These are phyloP conservation scores for Trichophyton benhamiae DNA, from an alignment of 2,329 filamentous ascomycete genomes.

Conservation along the genomic window DNA sequence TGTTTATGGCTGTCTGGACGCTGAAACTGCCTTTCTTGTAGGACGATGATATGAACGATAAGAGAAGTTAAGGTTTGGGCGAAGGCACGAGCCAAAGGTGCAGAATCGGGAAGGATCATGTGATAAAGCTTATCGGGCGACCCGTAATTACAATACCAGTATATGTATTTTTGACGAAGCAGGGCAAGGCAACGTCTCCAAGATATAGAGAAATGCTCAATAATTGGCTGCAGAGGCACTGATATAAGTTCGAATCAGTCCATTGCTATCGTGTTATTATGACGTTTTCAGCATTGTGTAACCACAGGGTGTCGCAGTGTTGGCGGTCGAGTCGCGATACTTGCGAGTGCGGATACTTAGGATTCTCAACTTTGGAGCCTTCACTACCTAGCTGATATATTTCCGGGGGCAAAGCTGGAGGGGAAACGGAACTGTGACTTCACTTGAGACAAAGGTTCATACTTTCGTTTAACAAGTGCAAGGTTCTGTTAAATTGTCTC, in stretches of 20 bases:
- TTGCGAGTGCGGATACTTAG: neutral
- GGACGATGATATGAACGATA: neutral
- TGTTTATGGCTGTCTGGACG: neutral
- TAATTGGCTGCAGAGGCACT: neutral
- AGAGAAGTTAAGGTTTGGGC: neutral
- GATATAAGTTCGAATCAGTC: neutral
- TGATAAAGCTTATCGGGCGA: neutral
- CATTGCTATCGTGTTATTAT: neutral
- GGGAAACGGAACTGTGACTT: neutral
- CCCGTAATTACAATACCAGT: neutral
- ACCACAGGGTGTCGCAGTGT: neutral
- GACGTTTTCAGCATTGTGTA: neutral
- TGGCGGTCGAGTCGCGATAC: neutral
- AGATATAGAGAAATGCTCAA: neutral
- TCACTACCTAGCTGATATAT: neutral
- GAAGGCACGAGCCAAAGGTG: neutral
- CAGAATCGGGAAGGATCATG: neutral
- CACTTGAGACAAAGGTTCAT: conserved; percentile 32
- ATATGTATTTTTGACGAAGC: neutral
- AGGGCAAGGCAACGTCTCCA: neutral
- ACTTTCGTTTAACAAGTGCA: conserved; percentile 38
- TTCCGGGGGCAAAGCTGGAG: neutral
- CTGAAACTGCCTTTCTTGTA: neutral
- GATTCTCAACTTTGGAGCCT: neutral
- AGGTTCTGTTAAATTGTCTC: conserved; percentile 33